phyloP scores from a whole-genome alignment of 192 early-diverging fungal species.

The Coemansia sp. region DNA sequence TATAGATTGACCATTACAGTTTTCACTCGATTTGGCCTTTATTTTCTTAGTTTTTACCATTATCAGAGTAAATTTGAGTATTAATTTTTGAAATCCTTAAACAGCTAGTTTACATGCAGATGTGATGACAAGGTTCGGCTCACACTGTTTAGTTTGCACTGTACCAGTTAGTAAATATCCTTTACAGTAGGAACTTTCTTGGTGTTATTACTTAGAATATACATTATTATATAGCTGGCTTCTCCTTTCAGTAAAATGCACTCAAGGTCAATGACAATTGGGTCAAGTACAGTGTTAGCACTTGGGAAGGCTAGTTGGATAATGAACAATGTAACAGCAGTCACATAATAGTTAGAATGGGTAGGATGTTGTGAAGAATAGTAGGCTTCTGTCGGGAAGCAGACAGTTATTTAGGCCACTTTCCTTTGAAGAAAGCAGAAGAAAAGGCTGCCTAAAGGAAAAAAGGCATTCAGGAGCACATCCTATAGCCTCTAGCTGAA shows the following conservation, averaged over 20 bases:
- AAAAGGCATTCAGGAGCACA: too few relatives aligned
- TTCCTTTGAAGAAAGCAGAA: neutral
- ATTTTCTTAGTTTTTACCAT: neutral
- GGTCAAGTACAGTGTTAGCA: neutral
- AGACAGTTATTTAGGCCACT: neutral
- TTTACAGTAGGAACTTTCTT: neutral
- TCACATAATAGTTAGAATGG: too few relatives aligned
- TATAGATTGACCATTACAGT: neutral
- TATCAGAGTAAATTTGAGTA: neutral
- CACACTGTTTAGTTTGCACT: too few relatives aligned
- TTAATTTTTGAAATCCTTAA: neutral
- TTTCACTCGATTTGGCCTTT: neutral
- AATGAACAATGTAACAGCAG: too few relatives aligned
- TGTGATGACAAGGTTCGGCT: too few relatives aligned
- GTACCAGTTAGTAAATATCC: neutral
- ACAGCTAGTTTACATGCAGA: too few relatives aligned
- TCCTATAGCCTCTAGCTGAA: too few relatives aligned
- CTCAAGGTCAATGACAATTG: neutral
- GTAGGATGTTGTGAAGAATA: neutral
- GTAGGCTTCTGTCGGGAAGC: neutral
- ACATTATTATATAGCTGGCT: neutral
- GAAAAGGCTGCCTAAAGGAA: neutral
- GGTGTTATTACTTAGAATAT: neutral
- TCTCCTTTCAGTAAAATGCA: neutral
- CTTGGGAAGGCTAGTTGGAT: too few relatives aligned